phyloP scores from a whole-genome alignment of 2,329 filamentous ascomycete genomes.

The Trichophyton verrucosum region DNA sequence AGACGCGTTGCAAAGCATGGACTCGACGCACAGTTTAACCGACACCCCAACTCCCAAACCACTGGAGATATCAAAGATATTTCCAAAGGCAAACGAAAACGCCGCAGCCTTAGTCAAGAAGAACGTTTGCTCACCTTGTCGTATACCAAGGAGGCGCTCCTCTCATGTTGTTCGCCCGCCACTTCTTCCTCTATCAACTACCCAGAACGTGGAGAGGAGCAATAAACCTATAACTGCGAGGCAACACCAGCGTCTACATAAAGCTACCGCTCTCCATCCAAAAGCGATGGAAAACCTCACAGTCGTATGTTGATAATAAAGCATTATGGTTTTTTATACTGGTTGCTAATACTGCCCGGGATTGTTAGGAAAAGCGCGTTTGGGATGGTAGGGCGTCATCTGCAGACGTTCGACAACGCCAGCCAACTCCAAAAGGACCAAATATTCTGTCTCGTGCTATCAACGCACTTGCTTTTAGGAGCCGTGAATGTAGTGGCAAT shows the following conservation, averaged over 20 bases:
- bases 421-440: neutral
- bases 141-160: neutral
- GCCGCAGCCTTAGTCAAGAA: neutral
- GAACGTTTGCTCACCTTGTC: neutral
- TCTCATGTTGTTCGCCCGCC: neutral
- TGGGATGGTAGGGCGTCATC: neutral
- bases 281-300: neutral
- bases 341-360: neutral
- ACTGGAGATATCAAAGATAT: neutral
- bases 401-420: neutral
- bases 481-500: slow-evolving; percentile 5
- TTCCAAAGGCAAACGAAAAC: neutral
- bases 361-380: neutral
- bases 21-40: neutral
- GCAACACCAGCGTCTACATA: neutral
- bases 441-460: slow-evolving; percentile 10
- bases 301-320: neutral
- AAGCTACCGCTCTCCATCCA: neutral
- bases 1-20: neutral
- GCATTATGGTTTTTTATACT: neutral
- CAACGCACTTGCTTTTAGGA: slow-evolving; percentile 11
- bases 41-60: neutral
- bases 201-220: neutral
- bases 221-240: neutral
- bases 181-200: neutral